phyloP scores from a whole-genome alignment of 2,329 filamentous ascomycete species.

The Chaetomium globosum region DNA sequence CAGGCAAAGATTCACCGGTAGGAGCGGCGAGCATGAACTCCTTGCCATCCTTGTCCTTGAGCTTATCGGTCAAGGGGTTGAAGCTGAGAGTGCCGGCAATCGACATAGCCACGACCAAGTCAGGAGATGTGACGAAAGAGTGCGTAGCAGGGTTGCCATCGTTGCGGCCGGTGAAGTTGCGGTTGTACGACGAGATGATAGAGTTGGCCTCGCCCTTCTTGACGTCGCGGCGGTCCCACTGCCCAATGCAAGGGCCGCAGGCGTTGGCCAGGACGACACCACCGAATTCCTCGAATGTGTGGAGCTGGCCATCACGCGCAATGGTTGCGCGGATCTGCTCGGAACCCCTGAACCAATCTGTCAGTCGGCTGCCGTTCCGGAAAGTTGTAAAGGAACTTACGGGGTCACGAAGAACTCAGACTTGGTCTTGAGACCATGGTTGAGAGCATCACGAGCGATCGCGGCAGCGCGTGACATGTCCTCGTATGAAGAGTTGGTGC shows the following conservation, averaged over 20 bases:
- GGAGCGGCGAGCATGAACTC: conserved; percentile 87
- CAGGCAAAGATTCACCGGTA: conserved; percentile 77
- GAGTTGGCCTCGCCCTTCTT: conserved; percentile 96
- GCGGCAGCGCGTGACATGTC: conserved; percentile 94
- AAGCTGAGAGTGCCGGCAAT: conserved; percentile 63
- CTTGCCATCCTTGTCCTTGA: conserved; percentile 95
- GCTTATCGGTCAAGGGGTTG: conserved; percentile 88
- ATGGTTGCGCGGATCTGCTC: conserved; percentile 97
- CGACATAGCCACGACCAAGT: conserved; percentile 49
- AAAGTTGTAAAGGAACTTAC: not conserved
- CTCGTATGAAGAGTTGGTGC: conserved; percentile 86
- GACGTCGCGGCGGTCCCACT: conserved; percentile 93
- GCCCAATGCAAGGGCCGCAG: conserved; percentile 88
- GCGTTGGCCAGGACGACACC: conserved; percentile 94
- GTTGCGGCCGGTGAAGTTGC: conserved; percentile 67
- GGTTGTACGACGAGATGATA: conserved; percentile 84
- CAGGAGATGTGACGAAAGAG: conserved; percentile 53
- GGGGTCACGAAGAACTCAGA: conserved; percentile 92
- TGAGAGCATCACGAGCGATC: conserved; percentile 86
- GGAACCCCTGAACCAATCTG: conserved; percentile 59
- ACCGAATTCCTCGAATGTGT: conserved; percentile 95
- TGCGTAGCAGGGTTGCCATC: conserved; percentile 56
- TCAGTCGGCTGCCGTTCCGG: not conserved
- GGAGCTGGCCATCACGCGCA: conserved; percentile 82
- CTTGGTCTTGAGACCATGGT: conserved; percentile 93